Base-by-base conservation (phyloP, 768 basidiomycete genomes). In the Tricholoma flavovirens region DNA sequence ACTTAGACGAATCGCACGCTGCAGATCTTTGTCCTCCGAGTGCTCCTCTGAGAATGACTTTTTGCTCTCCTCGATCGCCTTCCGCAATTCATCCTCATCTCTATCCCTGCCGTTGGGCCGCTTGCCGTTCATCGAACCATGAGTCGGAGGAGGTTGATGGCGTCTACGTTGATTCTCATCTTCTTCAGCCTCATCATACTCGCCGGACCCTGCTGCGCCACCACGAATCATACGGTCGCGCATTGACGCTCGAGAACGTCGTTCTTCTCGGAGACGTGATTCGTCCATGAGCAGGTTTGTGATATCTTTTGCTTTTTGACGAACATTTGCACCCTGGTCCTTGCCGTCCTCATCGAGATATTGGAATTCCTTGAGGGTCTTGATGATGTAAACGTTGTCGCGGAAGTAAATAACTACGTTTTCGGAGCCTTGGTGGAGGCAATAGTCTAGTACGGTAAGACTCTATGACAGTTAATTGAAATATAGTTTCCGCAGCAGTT, bases 361-460 rank as follows among this genome's bases (percentile, higher is more conserved):
- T 64, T 98, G 96, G 73, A 99, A 99, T 71, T 99, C 97, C 70
- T 98, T 96, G 58, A 99, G 83, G 1, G 96, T 98, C 78, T 98
- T 98, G 83, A 99, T 86, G 69, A 98, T 83, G 72, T 98, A 99
- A 58, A 97, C 73, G 68, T 99, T 98, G 70, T 99, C 95, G 48
- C 85, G 86, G 79, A 98, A 98, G 75, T 99, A 99, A 66, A 97
- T 90, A 58, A 98, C 93, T 19, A 98, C 95, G 69, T 99, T 98
- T 73, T 98, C 97, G 1, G 92, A 94, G 38, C 97, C 97, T 57
- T 93, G 89, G 66, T 98, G 96, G 24, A 99, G 82, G 55, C 89
- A 86, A 67, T 99, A 98, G 71, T 98, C 97, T 35, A 99, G 83
- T 4, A 98, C 82, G 0, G 94, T 98, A 50, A 99, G 79, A 43